Evolutionary conservation across 768 basidiomycete genomes (phyloP).

Genomic region (Calocybe cyanea): DNA sequence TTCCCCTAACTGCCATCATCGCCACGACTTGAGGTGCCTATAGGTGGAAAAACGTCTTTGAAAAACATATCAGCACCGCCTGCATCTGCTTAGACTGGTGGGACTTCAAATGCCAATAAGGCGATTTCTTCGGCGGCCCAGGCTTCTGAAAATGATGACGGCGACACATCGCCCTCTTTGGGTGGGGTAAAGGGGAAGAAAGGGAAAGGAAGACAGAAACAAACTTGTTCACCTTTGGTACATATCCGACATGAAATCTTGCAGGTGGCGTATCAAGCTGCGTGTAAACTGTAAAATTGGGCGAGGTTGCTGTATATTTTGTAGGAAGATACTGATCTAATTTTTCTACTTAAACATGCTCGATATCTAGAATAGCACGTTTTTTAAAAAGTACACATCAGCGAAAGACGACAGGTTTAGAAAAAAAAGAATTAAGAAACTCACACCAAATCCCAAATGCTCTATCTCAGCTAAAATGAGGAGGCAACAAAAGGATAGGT

Average conservation of each 20-base stretch:
- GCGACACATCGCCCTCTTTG: conserved; percentile 8
- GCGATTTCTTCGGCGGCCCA: conserved; percentile 7
- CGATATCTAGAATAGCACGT: too few relatives aligned
- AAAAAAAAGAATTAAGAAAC: too few relatives aligned
- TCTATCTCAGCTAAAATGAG: conserved; percentile 37
- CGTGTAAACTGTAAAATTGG: neutral
- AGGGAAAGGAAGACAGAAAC: conserved; percentile 79
- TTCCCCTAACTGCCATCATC: conserved; percentile 69
- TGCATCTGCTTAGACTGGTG: conserved; percentile 37
- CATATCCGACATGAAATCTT: conserved; percentile 30
- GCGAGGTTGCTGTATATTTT: too few relatives aligned
- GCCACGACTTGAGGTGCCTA: conserved; percentile 37
- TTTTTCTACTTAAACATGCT: too few relatives aligned
- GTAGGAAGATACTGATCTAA: too few relatives aligned
- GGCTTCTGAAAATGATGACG: conserved; percentile 9
- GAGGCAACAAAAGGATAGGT: conserved; percentile 98
- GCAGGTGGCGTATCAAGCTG: too few relatives aligned
- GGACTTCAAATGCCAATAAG: too few relatives aligned
- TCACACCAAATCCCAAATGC: neutral
- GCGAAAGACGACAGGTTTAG: too few relatives aligned
- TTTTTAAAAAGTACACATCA: too few relatives aligned
- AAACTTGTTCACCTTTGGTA: conserved; percentile 74
- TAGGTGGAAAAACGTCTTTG: conserved; percentile 65
- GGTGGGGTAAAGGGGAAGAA: conserved; percentile 56
- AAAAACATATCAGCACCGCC: conserved; percentile 50